phyloP scores from a whole-genome alignment of 202 grass and related monocot species.

The Digitaria exilis region DNA sequence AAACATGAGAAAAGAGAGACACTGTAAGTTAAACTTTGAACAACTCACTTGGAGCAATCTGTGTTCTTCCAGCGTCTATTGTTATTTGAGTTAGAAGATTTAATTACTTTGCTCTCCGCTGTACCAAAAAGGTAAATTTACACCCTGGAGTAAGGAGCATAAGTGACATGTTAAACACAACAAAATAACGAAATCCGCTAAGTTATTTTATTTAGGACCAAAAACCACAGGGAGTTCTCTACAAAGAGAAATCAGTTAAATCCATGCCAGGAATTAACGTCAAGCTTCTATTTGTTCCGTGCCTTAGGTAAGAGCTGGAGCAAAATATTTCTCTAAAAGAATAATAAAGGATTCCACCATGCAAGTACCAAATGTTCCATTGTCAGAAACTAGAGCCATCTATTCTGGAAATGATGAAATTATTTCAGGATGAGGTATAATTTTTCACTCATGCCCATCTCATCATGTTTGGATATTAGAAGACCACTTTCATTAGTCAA shows the following conservation, averaged over 20 bases:
- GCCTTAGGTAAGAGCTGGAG: not conserved
- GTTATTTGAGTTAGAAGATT: slow-evolving; percentile 79
- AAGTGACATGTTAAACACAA: not conserved
- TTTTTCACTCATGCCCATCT: not conserved
- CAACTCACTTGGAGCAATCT: slow-evolving; percentile 88
- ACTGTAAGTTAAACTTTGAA: not conserved
- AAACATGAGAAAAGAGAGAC: not conserved
- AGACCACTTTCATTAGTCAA: not conserved
- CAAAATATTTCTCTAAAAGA: not conserved
- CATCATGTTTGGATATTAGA: not conserved
- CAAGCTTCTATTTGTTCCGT: not conserved
- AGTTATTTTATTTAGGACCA: not conserved
- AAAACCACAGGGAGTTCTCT: not conserved
- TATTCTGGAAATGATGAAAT: not conserved
- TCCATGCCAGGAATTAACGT: not conserved
- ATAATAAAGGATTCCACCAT: not conserved
- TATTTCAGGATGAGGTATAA: not conserved
- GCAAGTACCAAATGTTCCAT: not conserved
- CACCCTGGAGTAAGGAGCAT: not conserved
- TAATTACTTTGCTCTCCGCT: slow-evolving; percentile 83
- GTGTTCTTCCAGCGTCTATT: slow-evolving; percentile 92
- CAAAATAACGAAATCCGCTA: not conserved
- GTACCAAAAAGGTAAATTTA: slow-evolving; percentile 12
- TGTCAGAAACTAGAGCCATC: not conserved
- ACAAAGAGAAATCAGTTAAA: not conserved